Evolutionary conservation across 2,329 filamentous ascomycete species (phyloP), one percentile per base, ranked within the genome.

Genomic region (Phaeosphaeriaceae sp.): DNA sequence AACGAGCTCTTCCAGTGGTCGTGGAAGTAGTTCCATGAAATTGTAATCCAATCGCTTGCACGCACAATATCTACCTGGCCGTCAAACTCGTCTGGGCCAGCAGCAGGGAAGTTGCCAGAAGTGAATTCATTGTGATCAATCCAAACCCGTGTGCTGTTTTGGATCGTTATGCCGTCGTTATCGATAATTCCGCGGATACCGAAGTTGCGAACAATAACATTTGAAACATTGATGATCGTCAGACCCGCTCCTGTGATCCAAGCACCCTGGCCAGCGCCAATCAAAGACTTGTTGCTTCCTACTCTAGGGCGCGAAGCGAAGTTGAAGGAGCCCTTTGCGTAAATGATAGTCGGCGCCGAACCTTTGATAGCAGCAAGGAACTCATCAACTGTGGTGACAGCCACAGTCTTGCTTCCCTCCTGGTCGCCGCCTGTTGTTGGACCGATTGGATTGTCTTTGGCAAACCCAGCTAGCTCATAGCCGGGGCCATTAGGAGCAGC

Each of bases 41-140:
- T 77, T 44, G 80, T 87, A 41, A 87, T 72, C 68, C 77, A 88
- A 71, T 88, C 84, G 12, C 81, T 76, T 39, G 77, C 86, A 66
- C 87, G 84, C 39, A 81, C 84, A 47, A 84, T 77, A 60, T 89
- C 87, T 36, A 84, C 73, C 9, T 88, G 80, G 18, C 87, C 86
- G 50, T 89, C 87, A 59, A 85, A 88, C 71, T 81, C 52, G 40
- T 71, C 86, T 70, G 88, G 84, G 72, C 88, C 88, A 11, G 63
- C 85, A 73, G 79, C 82, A 20, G 58, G 54, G 32, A 61, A 64
- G 58, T 82, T 76, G 67, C 87, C 81, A 23, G 82, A 84, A 3
- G 80, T 83, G 23, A 89, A 79, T 53, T 89, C 86, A 65, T 80
- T 81, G 75, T 88, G 86, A 70, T 89, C 86, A 43, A 89, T 77